These are phyloP conservation scores for Batkoa obscura DNA, from an alignment of 371 early-diverging fungal species.

Conservation along the genomic window DNA sequence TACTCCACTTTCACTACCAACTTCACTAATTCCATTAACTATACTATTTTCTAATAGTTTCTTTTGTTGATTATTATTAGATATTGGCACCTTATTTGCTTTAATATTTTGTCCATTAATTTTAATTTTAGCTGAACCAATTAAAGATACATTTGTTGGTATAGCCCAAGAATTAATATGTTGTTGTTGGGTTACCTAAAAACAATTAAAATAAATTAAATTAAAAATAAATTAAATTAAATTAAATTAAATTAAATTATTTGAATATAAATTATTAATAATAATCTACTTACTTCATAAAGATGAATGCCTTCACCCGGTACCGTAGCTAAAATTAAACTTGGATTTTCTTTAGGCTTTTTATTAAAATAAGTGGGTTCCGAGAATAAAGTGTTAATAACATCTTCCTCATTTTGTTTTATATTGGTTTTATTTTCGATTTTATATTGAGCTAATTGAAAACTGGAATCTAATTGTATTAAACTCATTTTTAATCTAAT, in stretches of 20 bases:
- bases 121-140: background rate
- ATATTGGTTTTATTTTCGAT: no score
- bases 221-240: background rate
- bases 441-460: no score
- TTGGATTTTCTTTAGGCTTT: background rate
- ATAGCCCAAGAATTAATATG: slow-evolving; percentile 1
- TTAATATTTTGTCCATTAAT: background rate
- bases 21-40: no score
- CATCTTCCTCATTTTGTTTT: no score
- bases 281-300: slow-evolving; percentile 1
- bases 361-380: no score
- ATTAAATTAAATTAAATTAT: background rate
- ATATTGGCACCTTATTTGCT: no score
- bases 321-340: background rate
- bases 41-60: no score
- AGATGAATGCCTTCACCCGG: slow-evolving; percentile 4
- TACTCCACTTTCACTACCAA: slow-evolving; percentile 1
- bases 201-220: background rate
- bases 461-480: no score
- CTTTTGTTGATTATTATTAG: no score
- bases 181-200: slow-evolving; percentile 1
- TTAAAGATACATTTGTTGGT: background rate
- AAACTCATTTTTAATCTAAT: no score
- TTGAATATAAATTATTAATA: no score
- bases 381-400: no score